Evolutionary conservation across 257 asterid species (phyloP), one percentile per base, ranked within the genome.

Genomic region (Orobanche coerulescens): DNA sequence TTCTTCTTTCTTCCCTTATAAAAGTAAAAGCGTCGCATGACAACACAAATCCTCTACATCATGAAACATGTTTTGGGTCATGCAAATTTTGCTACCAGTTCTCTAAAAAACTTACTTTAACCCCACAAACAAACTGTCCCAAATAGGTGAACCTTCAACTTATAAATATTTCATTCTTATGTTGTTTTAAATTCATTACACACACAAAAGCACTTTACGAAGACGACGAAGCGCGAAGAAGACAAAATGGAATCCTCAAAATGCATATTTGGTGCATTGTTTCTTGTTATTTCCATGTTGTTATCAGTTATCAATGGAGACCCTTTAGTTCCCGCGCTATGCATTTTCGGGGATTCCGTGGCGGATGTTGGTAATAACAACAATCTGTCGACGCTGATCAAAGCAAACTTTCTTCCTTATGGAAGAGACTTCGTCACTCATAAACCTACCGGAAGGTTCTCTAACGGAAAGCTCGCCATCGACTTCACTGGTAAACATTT

Each of bases 381-480:
- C 78, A 75, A 81, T 36, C 66, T 84, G 53, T 71, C 10, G 42
- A 86, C 95, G 3, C 60, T 86, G n/a, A 67, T 90, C 75, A 90
- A 84, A 73, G 89, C 97, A 4, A 84, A 86, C 69, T 90, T 90
- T 54, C 94, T 70, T 36, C 96, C 98, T 63, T 85, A 85, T 16
- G 98, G 96, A n/a, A 80, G 96, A 73, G 95, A 88, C 57, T 91
- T 80, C 23, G 65, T 73, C 58, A 63, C 76, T 4, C 95, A 85
- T 61, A 67, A 0, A 64, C 93, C 98, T 6, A 91, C 95, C 0
- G 96, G 96, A 50, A 84, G 96, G 76, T 91, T 91, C 81, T 80
- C 87, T 82, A 88, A 88, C 11, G 95, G 96, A 12, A 91, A 91
- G 65, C 90, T 91, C 44, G 95, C 98, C 68, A 83, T 85, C 0